phyloP scores from a whole-genome alignment of 108 stramenopile species.

The Discostella pseudostelligera region DNA sequence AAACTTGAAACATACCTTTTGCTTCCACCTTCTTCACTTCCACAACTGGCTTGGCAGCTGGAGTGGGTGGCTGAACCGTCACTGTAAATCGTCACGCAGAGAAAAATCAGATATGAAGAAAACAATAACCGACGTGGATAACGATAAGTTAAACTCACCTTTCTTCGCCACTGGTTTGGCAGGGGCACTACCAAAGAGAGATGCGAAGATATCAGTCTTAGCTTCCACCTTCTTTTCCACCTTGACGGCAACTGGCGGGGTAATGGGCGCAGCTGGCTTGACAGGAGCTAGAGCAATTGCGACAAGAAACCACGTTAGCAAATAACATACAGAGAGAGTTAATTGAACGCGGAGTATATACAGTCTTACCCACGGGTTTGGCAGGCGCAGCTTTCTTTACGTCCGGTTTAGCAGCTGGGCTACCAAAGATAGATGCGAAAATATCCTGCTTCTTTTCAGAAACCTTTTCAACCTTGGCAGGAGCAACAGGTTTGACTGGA shows the following conservation, averaged over 20 bases:
- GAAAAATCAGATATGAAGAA: neutral
- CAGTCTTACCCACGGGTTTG: slow-evolving; percentile 7
- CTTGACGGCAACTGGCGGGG: slow-evolving; percentile 27
- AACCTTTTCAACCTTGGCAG: slow-evolving; percentile 1
- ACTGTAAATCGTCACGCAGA: neutral
- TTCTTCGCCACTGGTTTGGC: slow-evolving; percentile 8
- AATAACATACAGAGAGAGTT: neutral
- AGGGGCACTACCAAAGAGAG: slow-evolving; percentile 3
- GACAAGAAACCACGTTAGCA: neutral
- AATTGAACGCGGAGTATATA: too few relatives aligned
- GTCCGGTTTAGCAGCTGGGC: neutral
- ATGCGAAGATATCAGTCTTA: slow-evolving; percentile 20
- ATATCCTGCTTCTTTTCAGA: neutral
- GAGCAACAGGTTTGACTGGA: slow-evolving; percentile 11
- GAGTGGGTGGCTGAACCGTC: neutral
- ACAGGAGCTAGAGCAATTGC: neutral
- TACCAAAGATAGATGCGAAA: slow-evolving; percentile 6
- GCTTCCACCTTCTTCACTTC: slow-evolving; percentile 21
- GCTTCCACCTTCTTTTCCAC: slow-evolving; percentile 19
- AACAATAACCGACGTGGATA: neutral
- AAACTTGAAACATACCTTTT: slow-evolving; percentile 4
- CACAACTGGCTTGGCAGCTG: neutral
- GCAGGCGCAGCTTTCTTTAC: slow-evolving; percentile 25
- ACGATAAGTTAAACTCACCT: neutral
- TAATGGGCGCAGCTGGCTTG: slow-evolving; percentile 33